These are phyloP conservation scores for Didymella lethalis DNA, from an alignment of 2,329 filamentous ascomycete species.

Conservation along the genomic window DNA sequence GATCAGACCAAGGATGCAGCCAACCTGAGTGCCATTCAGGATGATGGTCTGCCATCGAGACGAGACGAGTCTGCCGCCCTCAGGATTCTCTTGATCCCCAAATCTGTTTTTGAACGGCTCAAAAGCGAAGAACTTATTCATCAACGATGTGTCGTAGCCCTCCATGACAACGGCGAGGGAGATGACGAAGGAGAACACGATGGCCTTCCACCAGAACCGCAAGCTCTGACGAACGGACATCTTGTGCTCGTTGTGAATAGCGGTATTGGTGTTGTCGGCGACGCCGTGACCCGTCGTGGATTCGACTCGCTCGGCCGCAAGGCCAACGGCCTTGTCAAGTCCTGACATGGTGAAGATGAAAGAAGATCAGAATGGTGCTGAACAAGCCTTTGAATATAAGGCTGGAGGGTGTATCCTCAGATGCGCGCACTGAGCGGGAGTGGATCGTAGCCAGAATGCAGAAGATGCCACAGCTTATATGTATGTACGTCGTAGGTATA, in stretches of 20 bases:
- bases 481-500: constrained; percentile 8
- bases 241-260: constrained; percentile 54
- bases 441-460: background rate
- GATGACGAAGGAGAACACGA: constrained; percentile 81
- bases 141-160: constrained; percentile 79
- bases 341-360: constrained; percentile 17
- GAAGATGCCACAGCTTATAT: constrained; percentile 19
- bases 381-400: constrained; percentile 2
- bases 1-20: constrained; percentile 53
- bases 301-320: constrained; percentile 32
- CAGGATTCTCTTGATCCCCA: constrained; percentile 44
- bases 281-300: constrained; percentile 23
- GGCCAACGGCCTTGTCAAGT: constrained; percentile 28
- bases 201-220: constrained; percentile 81
- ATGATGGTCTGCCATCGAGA: constrained; percentile 55
- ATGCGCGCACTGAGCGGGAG: constrained; percentile 9
- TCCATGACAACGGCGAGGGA: constrained; percentile 90
- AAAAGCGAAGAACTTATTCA: constrained; percentile 75
- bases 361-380: background rate
- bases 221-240: constrained; percentile 72
- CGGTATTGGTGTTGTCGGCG: constrained; percentile 30
- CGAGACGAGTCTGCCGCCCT: constrained; percentile 50
- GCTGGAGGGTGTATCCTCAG: constrained; percentile 2
- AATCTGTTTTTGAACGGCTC: constrained; percentile 53
- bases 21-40: constrained; percentile 53